Conservation (phyloP, 768 basidiomycete genomes). For the Mycena epipterygia region DNA sequence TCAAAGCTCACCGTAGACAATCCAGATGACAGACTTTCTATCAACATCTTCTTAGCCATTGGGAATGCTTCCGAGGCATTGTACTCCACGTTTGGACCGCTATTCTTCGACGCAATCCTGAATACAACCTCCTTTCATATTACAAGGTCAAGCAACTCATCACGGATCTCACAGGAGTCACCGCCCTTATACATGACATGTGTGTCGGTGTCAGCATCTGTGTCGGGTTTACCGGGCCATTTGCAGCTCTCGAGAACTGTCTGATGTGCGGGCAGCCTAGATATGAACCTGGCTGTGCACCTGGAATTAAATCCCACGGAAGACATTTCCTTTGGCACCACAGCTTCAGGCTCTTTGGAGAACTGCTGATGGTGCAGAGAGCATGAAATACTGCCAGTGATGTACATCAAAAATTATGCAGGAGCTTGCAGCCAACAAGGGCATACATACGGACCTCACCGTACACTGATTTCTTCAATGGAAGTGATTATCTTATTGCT, state of each 20-base stretch:
- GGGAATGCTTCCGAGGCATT: neutral
- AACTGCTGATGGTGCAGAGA: neutral
- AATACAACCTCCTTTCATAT: neutral
- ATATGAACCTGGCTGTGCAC: neutral
- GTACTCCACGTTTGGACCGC: neutral
- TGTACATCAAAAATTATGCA: neutral
- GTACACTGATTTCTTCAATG: slow-evolving; percentile 45
- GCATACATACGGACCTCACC: neutral
- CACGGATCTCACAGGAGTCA: neutral
- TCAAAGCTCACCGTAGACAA: neutral
- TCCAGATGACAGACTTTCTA: neutral
- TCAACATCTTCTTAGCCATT: neutral
- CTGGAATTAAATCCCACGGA: neutral
- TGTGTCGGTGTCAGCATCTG: neutral
- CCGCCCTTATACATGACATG: neutral
- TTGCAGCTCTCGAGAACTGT: neutral
- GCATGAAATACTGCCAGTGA: neutral
- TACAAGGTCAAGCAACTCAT: neutral
- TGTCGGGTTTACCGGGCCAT: neutral
- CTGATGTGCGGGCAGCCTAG: neutral
- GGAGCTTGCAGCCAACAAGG: neutral
- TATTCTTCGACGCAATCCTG: neutral
- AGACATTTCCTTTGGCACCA: neutral
- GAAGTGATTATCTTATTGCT: slow-evolving; percentile 45
- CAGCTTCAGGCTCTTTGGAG: neutral